Conservation (phyloP, 2,329 filamentous ascomycete genomes). For the Myriosclerotinia curreyana region DNA sequence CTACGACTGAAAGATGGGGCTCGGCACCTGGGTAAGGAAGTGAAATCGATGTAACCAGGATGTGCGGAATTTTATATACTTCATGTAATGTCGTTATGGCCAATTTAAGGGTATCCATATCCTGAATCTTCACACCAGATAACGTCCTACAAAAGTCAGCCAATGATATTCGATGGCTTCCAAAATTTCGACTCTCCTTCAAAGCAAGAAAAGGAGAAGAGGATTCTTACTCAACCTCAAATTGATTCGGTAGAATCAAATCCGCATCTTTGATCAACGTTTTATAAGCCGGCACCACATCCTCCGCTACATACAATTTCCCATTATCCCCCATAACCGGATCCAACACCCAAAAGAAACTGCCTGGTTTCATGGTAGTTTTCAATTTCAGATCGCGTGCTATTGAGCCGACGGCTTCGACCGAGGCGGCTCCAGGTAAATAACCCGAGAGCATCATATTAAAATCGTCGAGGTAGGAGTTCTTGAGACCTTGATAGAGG, state of each 20-base stretch:
- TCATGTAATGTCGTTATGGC: slow-evolving; percentile 78
- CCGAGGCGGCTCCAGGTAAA: slow-evolving; percentile 79
- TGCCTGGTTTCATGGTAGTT: slow-evolving; percentile 60
- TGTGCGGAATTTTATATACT: slow-evolving; percentile 74
- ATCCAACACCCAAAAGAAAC: slow-evolving; percentile 96
- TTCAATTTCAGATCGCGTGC: slow-evolving; percentile 73
- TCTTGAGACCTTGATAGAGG: slow-evolving; percentile 78
- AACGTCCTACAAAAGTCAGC: slow-evolving; percentile 57
- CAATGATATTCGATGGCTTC: neutral
- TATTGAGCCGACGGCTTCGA: slow-evolving; percentile 81
- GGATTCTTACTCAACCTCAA: slow-evolving; percentile 79
- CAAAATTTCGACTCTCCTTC: neutral
- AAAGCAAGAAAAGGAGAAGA: slow-evolving; percentile 23
- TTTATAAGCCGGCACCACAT: slow-evolving; percentile 90
- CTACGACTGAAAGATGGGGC: slow-evolving; percentile 66
- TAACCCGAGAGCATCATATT: slow-evolving; percentile 95
- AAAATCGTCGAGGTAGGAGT: slow-evolving; percentile 83
- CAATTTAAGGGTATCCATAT: slow-evolving; percentile 66
- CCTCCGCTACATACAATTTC: slow-evolving; percentile 82
- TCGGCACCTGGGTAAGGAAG: slow-evolving; percentile 55
- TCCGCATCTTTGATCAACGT: slow-evolving; percentile 76
- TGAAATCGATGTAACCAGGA: slow-evolving; percentile 85
- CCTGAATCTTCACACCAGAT: slow-evolving; percentile 77
- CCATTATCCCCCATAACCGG: slow-evolving; percentile 99
- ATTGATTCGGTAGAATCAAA: slow-evolving; percentile 92